Conservation (phyloP, 1,284 basidiomycete genomes). For the Termitomyces sp. region DNA sequence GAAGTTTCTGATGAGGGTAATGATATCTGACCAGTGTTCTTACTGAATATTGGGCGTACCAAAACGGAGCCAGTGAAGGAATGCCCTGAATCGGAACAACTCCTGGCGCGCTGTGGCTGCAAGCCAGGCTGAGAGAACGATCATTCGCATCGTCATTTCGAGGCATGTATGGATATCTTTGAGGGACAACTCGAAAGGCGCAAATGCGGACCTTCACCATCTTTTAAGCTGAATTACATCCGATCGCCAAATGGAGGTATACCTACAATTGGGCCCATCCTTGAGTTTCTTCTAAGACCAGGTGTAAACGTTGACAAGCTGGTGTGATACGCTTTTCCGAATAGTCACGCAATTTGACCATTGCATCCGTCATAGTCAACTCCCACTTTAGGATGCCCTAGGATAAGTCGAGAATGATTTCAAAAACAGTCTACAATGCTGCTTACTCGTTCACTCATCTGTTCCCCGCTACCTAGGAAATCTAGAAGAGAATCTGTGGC, state of each 20-base stretch:
- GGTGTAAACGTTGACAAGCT: constrained; percentile 68
- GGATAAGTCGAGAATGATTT: constrained; percentile 16
- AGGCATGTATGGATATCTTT: constrained; percentile 49
- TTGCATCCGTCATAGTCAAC: constrained; percentile 59
- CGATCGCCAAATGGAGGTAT: constrained; percentile 1
- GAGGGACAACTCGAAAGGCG: constrained; percentile 46
- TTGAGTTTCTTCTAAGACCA: constrained; percentile 68
- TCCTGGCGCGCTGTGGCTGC: constrained; percentile 61
- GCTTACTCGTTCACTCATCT: constrained; percentile 74
- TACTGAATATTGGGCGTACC: constrained; percentile 36
- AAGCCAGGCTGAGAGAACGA: constrained; percentile 65
- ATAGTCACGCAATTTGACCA: constrained; percentile 67
- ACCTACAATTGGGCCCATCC: constrained; percentile 73
- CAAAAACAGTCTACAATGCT: constrained; percentile 17
- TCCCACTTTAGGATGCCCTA: constrained; percentile 80
- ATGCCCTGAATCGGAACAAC: constrained; percentile 66
- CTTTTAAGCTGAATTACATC: constrained; percentile 13
- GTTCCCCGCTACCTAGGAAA: constrained; percentile 70
- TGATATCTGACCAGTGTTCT: neutral
- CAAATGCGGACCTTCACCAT: constrained; percentile 40
- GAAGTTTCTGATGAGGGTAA: constrained; percentile 26
- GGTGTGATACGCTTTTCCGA: constrained; percentile 65
- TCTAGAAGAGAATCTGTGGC: constrained; percentile 63
- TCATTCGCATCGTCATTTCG: constrained; percentile 45
- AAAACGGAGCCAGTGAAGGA: constrained; percentile 70